These are phyloP conservation scores for Trebouxia sp. DNA, from an alignment of 139 green algal species.

Conservation along the genomic window DNA sequence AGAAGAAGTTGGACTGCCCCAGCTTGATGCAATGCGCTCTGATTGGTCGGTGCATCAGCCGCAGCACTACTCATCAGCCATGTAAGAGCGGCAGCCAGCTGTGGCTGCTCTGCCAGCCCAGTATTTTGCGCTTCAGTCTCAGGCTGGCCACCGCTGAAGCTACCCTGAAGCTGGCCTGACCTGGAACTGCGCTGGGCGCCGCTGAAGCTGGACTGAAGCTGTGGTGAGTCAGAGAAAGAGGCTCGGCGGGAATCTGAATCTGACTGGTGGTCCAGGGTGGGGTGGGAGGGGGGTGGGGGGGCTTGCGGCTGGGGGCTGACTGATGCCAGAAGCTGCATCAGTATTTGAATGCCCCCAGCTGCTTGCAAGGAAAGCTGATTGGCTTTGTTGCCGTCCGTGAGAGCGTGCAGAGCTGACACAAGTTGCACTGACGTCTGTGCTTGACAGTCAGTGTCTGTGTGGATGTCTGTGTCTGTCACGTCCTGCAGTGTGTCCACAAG, in stretches of 20 bases:
- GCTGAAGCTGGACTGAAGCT: neutral
- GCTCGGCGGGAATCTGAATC: too few relatives aligned
- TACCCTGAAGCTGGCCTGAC: too few relatives aligned
- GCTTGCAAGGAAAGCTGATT: slow-evolving; percentile 2
- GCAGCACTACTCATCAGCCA: neutral
- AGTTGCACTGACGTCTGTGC: neutral
- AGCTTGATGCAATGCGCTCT: neutral
- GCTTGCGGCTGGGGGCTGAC: neutral
- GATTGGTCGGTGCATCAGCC: neutral
- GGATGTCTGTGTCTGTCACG: neutral
- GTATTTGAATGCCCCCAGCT: neutral
- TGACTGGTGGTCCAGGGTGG: too few relatives aligned
- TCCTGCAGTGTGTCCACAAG: too few relatives aligned
- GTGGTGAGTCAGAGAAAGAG: too few relatives aligned
- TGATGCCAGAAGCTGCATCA: neutral
- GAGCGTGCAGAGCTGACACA: neutral
- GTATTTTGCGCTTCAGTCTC: neutral
- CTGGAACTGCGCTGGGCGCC: neutral
- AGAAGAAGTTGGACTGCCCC: neutral
- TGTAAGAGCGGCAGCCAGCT: neutral
- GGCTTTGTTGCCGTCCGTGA: neutral
- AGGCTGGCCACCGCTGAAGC: neutral
- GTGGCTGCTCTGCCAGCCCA: neutral
- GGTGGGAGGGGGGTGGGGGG: neutral
- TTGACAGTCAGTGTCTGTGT: too few relatives aligned